Evolutionary conservation across 345 rosid species (phyloP), one percentile per base, ranked within the genome.

Genomic region (Limnanthes douglasii): DNA sequence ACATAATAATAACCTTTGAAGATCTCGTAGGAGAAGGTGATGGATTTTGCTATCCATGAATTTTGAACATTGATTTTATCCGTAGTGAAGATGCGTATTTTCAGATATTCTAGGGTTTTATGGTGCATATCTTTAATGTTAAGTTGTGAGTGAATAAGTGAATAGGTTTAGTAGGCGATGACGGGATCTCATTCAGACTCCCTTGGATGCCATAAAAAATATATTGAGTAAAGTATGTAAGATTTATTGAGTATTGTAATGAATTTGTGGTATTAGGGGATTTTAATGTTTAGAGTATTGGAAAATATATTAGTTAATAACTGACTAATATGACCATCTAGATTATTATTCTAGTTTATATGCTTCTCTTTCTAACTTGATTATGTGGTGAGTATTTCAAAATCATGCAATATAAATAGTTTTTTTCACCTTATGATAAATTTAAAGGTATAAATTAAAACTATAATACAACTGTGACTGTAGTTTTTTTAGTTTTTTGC

Each of bases 361-460:
- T n/a, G n/a, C n/a, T n/a, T n/a, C n/a, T n/a, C n/a, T n/a, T n/a
- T n/a, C n/a, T n/a, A n/a, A n/a, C n/a, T n/a, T 17, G 17, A 15
- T 3, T 51, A 82, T 94, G 68, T 82, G 29, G 75, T 86, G 46
- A 85, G 79, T 18, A 32, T 86, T 43, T 48, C 78, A 52, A 75
- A 78, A 66, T 70, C 77, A 31, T 66, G 73, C 25, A 61, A 62
- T 6, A 63, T 77, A 10, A 86, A 78, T 65, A 88, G 93, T 46
- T 73, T 75, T 31, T 94, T 92, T 5, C 86, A 69, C 63, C 34
- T 73, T 46, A 72, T 73, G 79, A 86, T 69, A 43, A 82, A 78
- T 35, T 69, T 86, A 10, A 86, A 86, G 93, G 97, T 82, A 65
- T n/a, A 29, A 32, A 29, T 6, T 18, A 18, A 16, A 15, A 21